Base-by-base conservation (phyloP, 2,329 filamentous ascomycete genomes). In the Tolypocladium tundrense region DNA sequence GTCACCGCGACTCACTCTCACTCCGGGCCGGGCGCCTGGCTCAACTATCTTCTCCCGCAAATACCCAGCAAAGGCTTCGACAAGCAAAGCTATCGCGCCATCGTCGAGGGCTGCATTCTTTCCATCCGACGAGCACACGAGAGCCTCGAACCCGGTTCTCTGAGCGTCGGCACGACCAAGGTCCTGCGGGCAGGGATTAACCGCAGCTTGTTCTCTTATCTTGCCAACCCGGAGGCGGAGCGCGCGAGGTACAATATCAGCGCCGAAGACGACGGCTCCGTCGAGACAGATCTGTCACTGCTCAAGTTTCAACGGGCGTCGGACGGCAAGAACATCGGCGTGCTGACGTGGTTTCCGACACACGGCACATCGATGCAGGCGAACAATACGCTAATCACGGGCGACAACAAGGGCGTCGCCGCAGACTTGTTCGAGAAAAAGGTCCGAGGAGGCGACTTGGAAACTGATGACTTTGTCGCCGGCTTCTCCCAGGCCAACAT, bases 401-500 rank as follows among this genome's bases (percentile, higher is more conserved):
- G 90, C 35, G 92, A 97, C 70, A 97, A 97, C 77, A 96, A 97
- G 74, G 92, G 92, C 6, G 88, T 96, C 6, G 91, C 92, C 0
- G 90, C 91, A 4, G 84, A 87, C 64, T 77, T 96, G 7, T 88
- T 96, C 62, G 92, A 97, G 70, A 83, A 89, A 64, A 82, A 82
- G 48, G 81, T 88, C 58, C 75, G 75, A 6, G 76, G 80, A 35
- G 67, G 73, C 3, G 76, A 75, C 13, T 83, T 81, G 50, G 85
- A 83, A 51, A 79, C 83, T 0, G 77, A 82, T 1, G 81, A 80
- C 13, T 96, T 95, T 65, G 88, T 97, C 24, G 91, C 91, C 2
- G 92, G 91, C 7, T 97, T 97, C 71, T 94, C 90, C 1, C 93
- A 97, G 70, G 85, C 92, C 16, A 96, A 88, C 63, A 91, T 96